Evolutionary conservation across 768 basidiomycete species (phyloP).

Genomic region (Sutorius australiensis): DNA sequence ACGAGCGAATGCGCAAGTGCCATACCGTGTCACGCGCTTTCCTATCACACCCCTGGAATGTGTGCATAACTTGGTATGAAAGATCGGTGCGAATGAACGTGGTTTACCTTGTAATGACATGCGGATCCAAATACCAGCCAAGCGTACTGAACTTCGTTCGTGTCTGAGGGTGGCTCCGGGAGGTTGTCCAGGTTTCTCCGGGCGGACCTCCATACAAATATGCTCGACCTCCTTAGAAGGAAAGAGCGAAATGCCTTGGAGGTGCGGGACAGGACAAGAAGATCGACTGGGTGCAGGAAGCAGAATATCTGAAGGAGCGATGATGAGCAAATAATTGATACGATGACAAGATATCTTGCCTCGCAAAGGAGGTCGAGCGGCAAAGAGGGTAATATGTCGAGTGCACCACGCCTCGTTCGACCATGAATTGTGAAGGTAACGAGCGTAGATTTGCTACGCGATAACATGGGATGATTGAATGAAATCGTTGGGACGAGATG

Average conservation of each 20-base stretch:
- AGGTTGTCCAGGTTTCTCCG: conserved; percentile 36
- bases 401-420: conserved; percentile 15
- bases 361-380: conserved; percentile 29
- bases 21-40: conserved; percentile 28
- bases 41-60: conserved; percentile 21
- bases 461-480: conserved; percentile 2
- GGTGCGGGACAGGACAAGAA: conserved; percentile 44
- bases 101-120: conserved; percentile 37
- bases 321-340: neutral
- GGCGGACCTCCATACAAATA: conserved; percentile 33
- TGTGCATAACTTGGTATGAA: neutral
- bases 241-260: conserved; percentile 39
- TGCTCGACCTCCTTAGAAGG: conserved; percentile 32
- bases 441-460: neutral
- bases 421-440: neutral
- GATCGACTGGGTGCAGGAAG: conserved; percentile 42
- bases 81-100: neutral
- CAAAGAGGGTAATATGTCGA: conserved; percentile 34
- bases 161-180: conserved; percentile 43
- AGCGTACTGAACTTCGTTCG: conserved; percentile 49
- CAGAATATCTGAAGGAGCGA: conserved; percentile 37
- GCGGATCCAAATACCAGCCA: conserved; percentile 45
- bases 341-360: conserved; percentile 3
- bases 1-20: conserved; percentile 34
- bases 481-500: neutral